Percentiles rank a stretch among this genome's conserved stretches.
Evolutionary conservation across 768 basidiomycete genomes (phyloP).

Genomic region (Stropharia rugosoannulata): DNA sequence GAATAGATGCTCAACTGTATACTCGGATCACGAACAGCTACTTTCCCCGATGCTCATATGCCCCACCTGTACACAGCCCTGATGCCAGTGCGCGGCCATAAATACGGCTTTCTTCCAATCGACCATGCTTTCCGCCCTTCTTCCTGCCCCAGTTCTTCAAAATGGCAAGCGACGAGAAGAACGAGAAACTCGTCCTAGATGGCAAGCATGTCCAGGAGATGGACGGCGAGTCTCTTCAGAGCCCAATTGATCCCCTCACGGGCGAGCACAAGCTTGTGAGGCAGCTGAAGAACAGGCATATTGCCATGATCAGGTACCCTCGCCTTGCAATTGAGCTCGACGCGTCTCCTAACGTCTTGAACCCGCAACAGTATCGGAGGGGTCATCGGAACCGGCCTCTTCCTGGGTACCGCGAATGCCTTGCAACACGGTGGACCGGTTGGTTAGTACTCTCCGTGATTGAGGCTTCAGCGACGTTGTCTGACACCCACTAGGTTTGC

Average conservation of each 20-base stretch:
- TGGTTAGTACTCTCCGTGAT: conserved; percentile 32
- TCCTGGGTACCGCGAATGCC: conserved; percentile 61
- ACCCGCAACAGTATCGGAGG: conserved; percentile 48
- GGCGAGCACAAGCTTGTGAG: conserved; percentile 38
- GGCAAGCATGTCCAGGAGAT: background rate
- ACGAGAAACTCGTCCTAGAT: background rate
- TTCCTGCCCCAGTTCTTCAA: background rate
- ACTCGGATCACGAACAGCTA: conserved; percentile 5
- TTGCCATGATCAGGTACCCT: conserved; percentile 72
- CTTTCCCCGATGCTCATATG: conserved; percentile 1
- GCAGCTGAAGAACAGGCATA: conserved; percentile 72
- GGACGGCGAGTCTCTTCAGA: conserved; percentile 3
- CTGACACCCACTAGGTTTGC: conserved; percentile 38
- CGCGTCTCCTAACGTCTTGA: background rate
- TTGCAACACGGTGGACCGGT: conserved; percentile 61
- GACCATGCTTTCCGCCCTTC: background rate
- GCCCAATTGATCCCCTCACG: conserved; percentile 5
- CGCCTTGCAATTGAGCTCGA: background rate
- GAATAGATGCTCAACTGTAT: background rate
- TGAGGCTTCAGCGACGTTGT: background rate
- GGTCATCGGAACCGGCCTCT: conserved; percentile 62
- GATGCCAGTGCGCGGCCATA: background rate
- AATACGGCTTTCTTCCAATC: background rate
- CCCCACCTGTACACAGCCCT: conserved; percentile 7
- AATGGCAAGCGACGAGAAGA: conserved; percentile 10